Evolutionary conservation across 176 grass and related monocot species (phyloP), one percentile per base, ranked within the genome.

Genomic region (Tillandsia fasciculata): DNA sequence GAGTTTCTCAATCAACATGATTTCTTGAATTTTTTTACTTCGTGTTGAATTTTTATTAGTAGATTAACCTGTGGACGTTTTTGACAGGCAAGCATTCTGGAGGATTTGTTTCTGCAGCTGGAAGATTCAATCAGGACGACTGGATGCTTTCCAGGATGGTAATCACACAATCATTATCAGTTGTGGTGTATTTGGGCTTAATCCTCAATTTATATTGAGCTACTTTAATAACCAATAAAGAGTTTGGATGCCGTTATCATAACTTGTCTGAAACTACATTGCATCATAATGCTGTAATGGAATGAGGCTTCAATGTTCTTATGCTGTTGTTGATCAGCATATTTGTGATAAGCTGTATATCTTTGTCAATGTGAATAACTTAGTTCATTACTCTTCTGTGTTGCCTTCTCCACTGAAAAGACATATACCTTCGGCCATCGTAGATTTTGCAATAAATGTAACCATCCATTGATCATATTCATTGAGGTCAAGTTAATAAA

Each of bases 111-210:
- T 84, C 89, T 99, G 84, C 88, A 93, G 52, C 72, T 99, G 64
- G 94, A 90, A 72, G 80, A 88, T 67, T 85, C 90, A 64, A 79
- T 99, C 67, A 90, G 70, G 72, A 82, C 69, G 78, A 86, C 82
- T 49, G 90, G 90, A 66, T 88, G 70, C 90, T 99, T 99, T 80
- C 94, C 87, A 72, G 94, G 87, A 90, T 90, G 94, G 94, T 99
- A 93, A 87, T 79, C 71, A n/a, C 10, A 61, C 58, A 26, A 61
- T 18, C 22, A 5, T 20, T 61, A 18, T 1, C 15, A 1, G 10
- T 59, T 59, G 20, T 59, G 56, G 56, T 22, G 20, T 59, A 17
- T 20, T 20, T 20, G 8, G 15, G 15, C 56, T 8, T 59, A 33
- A 59, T 59, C 7, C n/a, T 61, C 17, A 23, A 61, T 61, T 61